Percentiles rank a stretch among this genome's conserved stretches.
Evolutionary conservation across 2,329 filamentous ascomycete species (phyloP).

Genomic region (Stachybotrys echinatus): DNA sequence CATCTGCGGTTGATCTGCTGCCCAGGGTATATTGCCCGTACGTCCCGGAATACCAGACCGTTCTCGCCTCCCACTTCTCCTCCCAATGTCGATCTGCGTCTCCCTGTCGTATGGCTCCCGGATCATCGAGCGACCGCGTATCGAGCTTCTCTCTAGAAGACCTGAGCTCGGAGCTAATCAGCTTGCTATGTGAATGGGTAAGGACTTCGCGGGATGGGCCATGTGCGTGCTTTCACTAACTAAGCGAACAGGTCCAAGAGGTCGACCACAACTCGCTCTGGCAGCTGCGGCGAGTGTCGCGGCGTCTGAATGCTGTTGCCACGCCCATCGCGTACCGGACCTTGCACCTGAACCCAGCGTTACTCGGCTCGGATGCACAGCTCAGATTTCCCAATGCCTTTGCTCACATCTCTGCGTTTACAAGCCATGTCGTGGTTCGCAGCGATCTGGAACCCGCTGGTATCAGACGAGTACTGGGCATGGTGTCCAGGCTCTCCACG

Average conservation of each 20-base stretch:
- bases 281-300: constrained; percentile 30
- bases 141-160: constrained; percentile 15
- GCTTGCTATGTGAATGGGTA: constrained; percentile 37
- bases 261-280: constrained; percentile 27
- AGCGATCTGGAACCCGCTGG: constrained; percentile 33
- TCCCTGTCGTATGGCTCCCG: constrained; percentile 15
- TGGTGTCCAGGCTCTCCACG: constrained; percentile 28
- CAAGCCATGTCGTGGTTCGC: constrained; percentile 33
- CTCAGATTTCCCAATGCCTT: constrained; percentile 24
- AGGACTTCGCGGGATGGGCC: constrained; percentile 2
- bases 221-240: constrained; percentile 6
- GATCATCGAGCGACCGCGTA: constrained; percentile 3
- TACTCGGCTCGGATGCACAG: constrained; percentile 29
- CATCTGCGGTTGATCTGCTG: background rate
- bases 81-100: background rate
- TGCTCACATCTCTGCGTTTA: constrained; percentile 29
- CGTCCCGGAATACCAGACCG: background rate
- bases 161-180: constrained; percentile 38
- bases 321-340: constrained; percentile 36
- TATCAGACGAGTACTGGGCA: constrained; percentile 27
- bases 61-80: background rate
- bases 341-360: constrained; percentile 29
- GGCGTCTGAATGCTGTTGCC: constrained; percentile 32
- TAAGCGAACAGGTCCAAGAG: constrained; percentile 28
- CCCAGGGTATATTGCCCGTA: constrained; percentile 3